Percentiles rank a stretch among this genome's conserved stretches.
These are phyloP conservation scores for Daldinia decipiens DNA, from an alignment of 495 filamentous ascomycete species.

Conservation along the genomic window DNA sequence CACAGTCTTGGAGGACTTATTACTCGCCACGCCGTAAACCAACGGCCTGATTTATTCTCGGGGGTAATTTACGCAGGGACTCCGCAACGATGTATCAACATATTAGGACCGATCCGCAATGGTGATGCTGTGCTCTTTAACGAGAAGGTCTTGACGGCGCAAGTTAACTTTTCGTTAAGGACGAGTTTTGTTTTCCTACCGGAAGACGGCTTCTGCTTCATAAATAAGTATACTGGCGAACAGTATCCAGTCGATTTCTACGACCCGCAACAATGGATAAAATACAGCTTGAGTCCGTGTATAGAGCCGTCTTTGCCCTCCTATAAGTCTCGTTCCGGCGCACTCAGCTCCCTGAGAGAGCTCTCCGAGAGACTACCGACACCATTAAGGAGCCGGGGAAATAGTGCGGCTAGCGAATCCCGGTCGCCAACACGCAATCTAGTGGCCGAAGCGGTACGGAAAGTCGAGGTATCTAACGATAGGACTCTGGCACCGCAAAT, in stretches of 20 bases:
- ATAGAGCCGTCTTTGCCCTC: conserved; percentile 69
- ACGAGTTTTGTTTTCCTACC: conserved; percentile 88
- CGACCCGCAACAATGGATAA: conserved; percentile 78
- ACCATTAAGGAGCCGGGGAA: conserved; percentile 45
- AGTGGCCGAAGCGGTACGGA: conserved; percentile 41
- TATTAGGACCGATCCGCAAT: conserved; percentile 88
- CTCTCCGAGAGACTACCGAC: conserved; percentile 51
- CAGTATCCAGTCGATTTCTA: conserved; percentile 89
- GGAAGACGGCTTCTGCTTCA: conserved; percentile 87
- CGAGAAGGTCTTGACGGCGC: conserved; percentile 89
- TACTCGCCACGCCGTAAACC: conserved; percentile 88
- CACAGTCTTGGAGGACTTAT: conserved; percentile 93
- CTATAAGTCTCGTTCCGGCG: conserved; percentile 45
- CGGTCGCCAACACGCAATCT: conserved; percentile 42
- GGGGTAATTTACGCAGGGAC: conserved; percentile 89
- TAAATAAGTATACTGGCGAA: conserved; percentile 83
- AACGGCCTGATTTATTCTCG: conserved; percentile 84
- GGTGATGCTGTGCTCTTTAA: conserved; percentile 91
- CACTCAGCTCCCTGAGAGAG: conserved; percentile 53
- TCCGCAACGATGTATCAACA: conserved; percentile 87
- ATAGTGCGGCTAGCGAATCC: conserved; percentile 42
- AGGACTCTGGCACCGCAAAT: conserved; percentile 61
- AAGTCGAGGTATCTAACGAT: conserved; percentile 52
- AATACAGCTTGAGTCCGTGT: conserved; percentile 81
- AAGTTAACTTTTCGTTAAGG: conserved; percentile 93